phyloP scores from a whole-genome alignment of 2,329 filamentous ascomycete species.

The Diaporthe velutina region DNA sequence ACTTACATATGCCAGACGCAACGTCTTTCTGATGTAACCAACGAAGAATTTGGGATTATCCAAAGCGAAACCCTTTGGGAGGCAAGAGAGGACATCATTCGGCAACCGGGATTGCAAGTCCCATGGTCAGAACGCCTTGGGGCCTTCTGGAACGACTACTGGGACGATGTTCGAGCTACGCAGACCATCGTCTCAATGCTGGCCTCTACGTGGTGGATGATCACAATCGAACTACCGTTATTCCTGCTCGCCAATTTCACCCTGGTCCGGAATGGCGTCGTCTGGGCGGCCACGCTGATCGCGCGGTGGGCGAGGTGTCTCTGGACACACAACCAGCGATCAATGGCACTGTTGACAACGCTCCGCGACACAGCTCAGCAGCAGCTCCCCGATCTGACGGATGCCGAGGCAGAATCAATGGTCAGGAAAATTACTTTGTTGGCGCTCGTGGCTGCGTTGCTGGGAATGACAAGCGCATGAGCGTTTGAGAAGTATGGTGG shows the following conservation, averaged over 20 bases:
- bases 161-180: neutral
- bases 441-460: neutral
- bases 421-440: neutral
- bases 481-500: neutral
- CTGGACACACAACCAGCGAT: neutral
- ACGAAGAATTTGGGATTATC: neutral
- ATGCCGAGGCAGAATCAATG: neutral
- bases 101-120: neutral
- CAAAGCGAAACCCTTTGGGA: neutral
- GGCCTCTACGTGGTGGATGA: neutral
- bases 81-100: neutral
- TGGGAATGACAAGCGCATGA: neutral
- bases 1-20: neutral
- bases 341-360: neutral
- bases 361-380: neutral
- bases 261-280: neutral
- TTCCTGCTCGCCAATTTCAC: neutral
- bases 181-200: neutral
- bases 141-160: neutral
- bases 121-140: neutral
- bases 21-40: too few species aligned
- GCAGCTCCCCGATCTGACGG: neutral
- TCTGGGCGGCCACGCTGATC: neutral
- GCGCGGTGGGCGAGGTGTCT: neutral
- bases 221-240: neutral